These are phyloP conservation scores for Vachellia collinsii DNA, from an alignment of 306 rosid species.

Conservation along the genomic window DNA sequence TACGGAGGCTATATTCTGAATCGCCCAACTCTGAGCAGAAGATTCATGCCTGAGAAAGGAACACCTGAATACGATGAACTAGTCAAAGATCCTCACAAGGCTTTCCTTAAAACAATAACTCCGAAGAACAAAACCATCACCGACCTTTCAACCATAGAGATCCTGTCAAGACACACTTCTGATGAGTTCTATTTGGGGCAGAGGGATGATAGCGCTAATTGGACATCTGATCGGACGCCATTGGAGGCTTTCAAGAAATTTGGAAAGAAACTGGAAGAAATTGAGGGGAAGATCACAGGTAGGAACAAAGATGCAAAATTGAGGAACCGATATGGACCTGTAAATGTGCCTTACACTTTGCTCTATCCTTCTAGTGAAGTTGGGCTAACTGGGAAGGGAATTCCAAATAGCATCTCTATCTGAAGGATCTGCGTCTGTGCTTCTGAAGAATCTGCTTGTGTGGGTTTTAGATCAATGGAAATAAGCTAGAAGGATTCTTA, in stretches of 20 bases:
- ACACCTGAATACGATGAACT: background rate
- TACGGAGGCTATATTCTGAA: background rate
- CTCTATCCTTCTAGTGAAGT: constrained; percentile 57
- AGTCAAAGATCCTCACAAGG: background rate
- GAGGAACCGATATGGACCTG: constrained; percentile 42
- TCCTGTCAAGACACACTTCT: constrained; percentile 62
- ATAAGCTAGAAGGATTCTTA: too few relatives aligned
- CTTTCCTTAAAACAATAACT: background rate
- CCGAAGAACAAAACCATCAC: background rate
- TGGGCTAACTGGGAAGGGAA: constrained; percentile 70
- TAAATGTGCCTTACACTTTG: constrained; percentile 65
- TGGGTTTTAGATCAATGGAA: too few relatives aligned
- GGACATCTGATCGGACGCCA: constrained; percentile 34
- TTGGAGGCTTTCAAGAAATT: constrained; percentile 37
- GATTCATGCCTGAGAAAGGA: background rate
- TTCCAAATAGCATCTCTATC: constrained; percentile 75
- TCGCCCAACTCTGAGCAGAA: background rate
- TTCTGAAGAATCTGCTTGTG: too few relatives aligned
- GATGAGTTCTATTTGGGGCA: constrained; percentile 58
- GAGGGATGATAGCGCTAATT: constrained; percentile 33
- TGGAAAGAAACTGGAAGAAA: constrained; percentile 28
- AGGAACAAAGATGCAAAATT: constrained; percentile 25
- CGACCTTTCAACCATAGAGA: background rate
- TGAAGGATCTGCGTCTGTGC: background rate
- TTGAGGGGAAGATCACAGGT: background rate